Evolutionary conservation across 2,329 filamentous ascomycete genomes (phyloP).

Genomic region (Ascocoryne sarcoides): DNA sequence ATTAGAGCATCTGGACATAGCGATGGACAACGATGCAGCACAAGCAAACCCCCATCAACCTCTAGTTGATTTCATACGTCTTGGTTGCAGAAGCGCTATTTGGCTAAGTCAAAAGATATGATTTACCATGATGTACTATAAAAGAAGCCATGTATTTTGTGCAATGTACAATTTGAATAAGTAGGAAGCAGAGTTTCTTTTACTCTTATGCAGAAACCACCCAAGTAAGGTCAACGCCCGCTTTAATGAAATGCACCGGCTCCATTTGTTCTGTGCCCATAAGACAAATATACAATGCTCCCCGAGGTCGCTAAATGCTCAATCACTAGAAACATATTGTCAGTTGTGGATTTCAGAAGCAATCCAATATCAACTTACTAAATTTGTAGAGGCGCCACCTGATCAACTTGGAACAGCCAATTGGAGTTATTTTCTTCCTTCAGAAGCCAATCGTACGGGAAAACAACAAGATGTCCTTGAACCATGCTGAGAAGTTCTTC

Average conservation of each 20-base stretch:
- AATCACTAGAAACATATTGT: background rate
- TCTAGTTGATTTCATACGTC: conserved; percentile 75
- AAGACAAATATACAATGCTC: too few relatives aligned
- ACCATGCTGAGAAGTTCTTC: conserved; percentile 74
- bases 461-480: conserved; percentile 82
- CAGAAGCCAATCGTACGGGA: conserved; percentile 92
- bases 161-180: background rate
- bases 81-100: conserved; percentile 87
- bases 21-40: conserved; percentile 86
- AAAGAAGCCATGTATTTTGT: too few relatives aligned
- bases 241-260: background rate
- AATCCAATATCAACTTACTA: conserved; percentile 74
- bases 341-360: too few relatives aligned
- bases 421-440: conserved; percentile 88
- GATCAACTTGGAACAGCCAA: conserved; percentile 94
- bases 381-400: conserved; percentile 92
- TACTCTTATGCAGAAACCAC: conserved; percentile 13
- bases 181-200: conserved; percentile 8
- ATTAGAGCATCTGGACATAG: conserved; percentile 91
- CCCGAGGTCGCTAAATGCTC: background rate
- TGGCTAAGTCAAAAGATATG: conserved; percentile 75
- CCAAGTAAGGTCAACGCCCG: too few relatives aligned
- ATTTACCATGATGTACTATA: conserved; percentile 7
- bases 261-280: too few relatives aligned
- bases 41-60: conserved; percentile 84